These are phyloP conservation scores for Lichtheimia ornata DNA, from an alignment of 371 early-diverging fungal species.

Conservation along the genomic window DNA sequence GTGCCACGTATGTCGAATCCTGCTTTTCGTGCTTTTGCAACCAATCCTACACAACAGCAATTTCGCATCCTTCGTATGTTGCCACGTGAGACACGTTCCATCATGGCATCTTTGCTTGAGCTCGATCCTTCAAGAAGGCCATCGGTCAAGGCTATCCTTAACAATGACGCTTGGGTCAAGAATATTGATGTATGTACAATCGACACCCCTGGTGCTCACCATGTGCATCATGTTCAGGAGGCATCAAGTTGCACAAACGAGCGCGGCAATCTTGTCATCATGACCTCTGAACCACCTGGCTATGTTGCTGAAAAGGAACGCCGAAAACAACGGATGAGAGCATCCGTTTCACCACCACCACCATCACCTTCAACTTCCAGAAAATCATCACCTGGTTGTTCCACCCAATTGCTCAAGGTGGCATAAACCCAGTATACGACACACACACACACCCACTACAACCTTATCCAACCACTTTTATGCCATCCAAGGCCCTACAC, in stretches of 20 bases:
- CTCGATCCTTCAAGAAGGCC: conserved; percentile 52
- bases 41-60: conserved; percentile 40
- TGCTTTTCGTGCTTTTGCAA: conserved; percentile 53
- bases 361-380: not conserved
- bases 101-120: conserved; percentile 53
- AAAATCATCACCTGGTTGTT: too few species aligned
- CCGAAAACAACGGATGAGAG: conserved; percentile 14
- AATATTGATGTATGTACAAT: conserved; percentile 58
- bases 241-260: conserved; percentile 16
- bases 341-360: not conserved
- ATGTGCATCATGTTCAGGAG: conserved; percentile 51
- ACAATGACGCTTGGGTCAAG: conserved; percentile 54
- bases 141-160: conserved; percentile 44
- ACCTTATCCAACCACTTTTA: too few species aligned
- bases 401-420: too few species aligned
- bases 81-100: conserved; percentile 49
- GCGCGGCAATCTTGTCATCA: conserved; percentile 39
- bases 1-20: conserved; percentile 62
- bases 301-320: conserved; percentile 45
- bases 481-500: too few species aligned
- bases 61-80: conserved; percentile 47
- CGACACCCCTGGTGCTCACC: conserved; percentile 40
- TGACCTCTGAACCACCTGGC: conserved; percentile 50
- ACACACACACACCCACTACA: too few species aligned
- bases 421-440: too few species aligned